A percentile compares a stretch with the other conserved stretches of the same genome.
Evolutionary conservation across 2,329 filamentous ascomycete species (phyloP).

Genomic region (Phoma sp.): DNA sequence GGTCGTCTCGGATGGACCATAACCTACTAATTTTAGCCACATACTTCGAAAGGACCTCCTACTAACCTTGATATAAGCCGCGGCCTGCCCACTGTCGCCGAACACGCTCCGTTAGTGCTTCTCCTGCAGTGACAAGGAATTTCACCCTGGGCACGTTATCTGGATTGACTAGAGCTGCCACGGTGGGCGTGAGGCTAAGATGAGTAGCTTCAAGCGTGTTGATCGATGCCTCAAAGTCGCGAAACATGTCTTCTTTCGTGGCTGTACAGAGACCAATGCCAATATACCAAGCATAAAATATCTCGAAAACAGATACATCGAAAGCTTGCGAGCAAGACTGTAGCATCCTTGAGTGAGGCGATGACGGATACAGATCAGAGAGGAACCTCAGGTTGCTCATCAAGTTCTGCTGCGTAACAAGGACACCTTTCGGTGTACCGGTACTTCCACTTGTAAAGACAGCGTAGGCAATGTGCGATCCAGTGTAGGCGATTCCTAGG

Average conservation of each 20-base stretch:
- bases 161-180: slow-evolving; percentile 76
- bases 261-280: slow-evolving; percentile 81
- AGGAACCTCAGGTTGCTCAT: slow-evolving; percentile 76
- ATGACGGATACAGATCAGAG: slow-evolving; percentile 67
- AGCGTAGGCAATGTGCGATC: slow-evolving; percentile 70
- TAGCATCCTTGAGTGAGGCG: slow-evolving; percentile 65
- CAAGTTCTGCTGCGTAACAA: slow-evolving; percentile 77
- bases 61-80: slow-evolving; percentile 71
- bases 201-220: slow-evolving; percentile 72
- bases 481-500: slow-evolving; percentile 45
- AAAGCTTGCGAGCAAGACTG: slow-evolving; percentile 87
- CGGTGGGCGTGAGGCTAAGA: slow-evolving; percentile 83
- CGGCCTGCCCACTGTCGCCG: slow-evolving; percentile 70
- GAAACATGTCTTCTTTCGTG: slow-evolving; percentile 74
- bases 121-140: slow-evolving; percentile 81
- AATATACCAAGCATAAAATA: slow-evolving; percentile 80
- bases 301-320: slow-evolving; percentile 87
- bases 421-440: slow-evolving; percentile 77
- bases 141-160: slow-evolving; percentile 71
- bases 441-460: slow-evolving; percentile 87
- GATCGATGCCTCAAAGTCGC: slow-evolving; percentile 72
- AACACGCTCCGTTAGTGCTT: slow-evolving; percentile 76
- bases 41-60: neutral
- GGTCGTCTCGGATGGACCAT: slow-evolving; percentile 84
- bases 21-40: slow-evolving; percentile 52